Evolutionary conservation across 169 alveolate genomes (phyloP), one percentile per base, ranked within the genome.

Genomic region (Babesia ovata): DNA sequence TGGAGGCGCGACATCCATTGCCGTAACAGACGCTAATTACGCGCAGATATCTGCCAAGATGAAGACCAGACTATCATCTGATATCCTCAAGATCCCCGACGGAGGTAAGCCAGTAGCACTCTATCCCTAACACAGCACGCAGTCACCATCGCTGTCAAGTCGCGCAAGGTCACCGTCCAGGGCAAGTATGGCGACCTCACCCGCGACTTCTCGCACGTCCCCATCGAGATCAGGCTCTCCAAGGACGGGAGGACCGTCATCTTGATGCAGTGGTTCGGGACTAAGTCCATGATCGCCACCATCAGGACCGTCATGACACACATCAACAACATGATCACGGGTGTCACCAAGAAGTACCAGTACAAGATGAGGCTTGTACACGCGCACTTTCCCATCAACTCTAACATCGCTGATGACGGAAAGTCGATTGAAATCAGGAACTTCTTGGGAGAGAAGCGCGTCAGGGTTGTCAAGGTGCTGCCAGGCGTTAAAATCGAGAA

Each of bases 301-400:
- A 95, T 97, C 77, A 94, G 98, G 70, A 95, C 99, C 52, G 97
- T 97, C 48, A 91, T 97, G 84, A 84, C 99, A 44, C 98, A 96
- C 90, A 93, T 98, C 87, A 92, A 92, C 73, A 98, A 98, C 94
- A 95, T 98, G 99, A 93, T 97, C 88, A 95, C 93, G 67, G 99
- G 99, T 61, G 99, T 97, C 53, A 97, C 98, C 63, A 74, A 66
- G 89, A 95, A 93, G 88, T 96, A 91, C 92, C 98, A 96, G 90
- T 97, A 97, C 94, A 98, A 97, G 95, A 97, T 98, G 99, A 97
- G 99, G 86, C 93, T 96, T 45, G 99, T 98, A 57, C 97, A 97
- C 82, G 99, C 99, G 49, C 99, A 98, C 91, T 98, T 97, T 95
- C 99, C 99, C 78, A 98, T 98, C 90, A 97, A 97, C 91, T 94